Evolutionary conservation across 2,329 filamentous ascomycete species (phyloP), one percentile per base, ranked within the genome.

Genomic region (Blumeria hordei): DNA sequence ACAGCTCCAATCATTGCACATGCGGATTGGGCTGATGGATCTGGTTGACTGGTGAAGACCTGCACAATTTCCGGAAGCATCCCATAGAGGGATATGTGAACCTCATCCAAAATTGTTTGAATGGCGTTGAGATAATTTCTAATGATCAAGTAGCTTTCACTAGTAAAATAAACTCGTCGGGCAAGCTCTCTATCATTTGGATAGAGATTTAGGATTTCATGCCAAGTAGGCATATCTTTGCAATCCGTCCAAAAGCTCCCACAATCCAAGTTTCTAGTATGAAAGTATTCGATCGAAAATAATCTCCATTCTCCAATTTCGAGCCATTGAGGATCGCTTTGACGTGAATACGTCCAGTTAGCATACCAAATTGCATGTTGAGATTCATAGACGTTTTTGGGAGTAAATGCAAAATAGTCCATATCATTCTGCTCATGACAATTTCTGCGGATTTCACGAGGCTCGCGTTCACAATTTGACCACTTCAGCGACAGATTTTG

Each of bases 191-290:
- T 43, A 41, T 58, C n/a, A 28, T 53, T 18, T 55, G 49, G 2
- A 59, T 43, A 43, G 55, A 54, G 6, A 32, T 18, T 37, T 35
- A n/a, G 11, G 44, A 52, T 47, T 16, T 18, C 44, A 9, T 11
- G 28, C 12, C 14, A 32, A 4, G 6, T 21, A 14, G 56, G 54
- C 18, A 53, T 45, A 43, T 53, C 45, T 14, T 53, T 53, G 36
- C 58, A 59, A 14, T 47, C 44, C 21, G 9, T 33, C 50, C 52
- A 47, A 54, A 54, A 14, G 54, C 41, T 43, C 7, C 53, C 53
- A 51, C 58, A 59, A 8, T 55, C 39, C 11, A 55, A 57, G 37
- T 59, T 57, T 10, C 35, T 35, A 11, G 37, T 55, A 18, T 54
- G 35, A 6, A 37, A 36, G 16, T 55, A 57, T 8, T 57, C 49